Base-by-base conservation (phyloP, 139 green algal species). In the Pseudopediastrum boryanum region DNA sequence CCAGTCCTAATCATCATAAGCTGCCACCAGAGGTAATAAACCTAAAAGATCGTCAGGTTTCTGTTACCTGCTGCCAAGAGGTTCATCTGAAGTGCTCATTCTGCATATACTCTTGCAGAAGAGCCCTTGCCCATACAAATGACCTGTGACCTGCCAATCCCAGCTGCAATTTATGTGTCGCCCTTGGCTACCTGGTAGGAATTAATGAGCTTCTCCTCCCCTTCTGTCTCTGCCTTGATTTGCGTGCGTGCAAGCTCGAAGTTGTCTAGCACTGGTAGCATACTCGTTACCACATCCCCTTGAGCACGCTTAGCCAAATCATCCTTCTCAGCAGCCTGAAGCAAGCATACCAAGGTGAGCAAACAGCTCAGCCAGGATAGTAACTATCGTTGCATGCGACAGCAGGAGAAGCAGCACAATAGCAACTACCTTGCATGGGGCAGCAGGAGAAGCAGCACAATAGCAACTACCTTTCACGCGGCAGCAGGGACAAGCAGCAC, bases 231-330 rank as follows among this genome's bases (percentile, higher is more conserved):
- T 13, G 87, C 75, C 86, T 98, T 98, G 41, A 99, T 70, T 67
- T 91, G 77, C 3, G 83, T 90, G 59, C 85, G 78, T 29, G 97
- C 96, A 48, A 95, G 80, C 90, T 99, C 95, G 85, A 99, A 99
- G 85, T 94, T 97, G 88, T 99, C 97, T 8, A 99, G 80, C 42
- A 98, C 54, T 21, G 95, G 94, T 84, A 98, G 84, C 83, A 99
- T 76, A 25, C 85, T 75, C 43, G 86, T 82, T 27, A 99, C 68
- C 23, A 96, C 87, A 69, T 95, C 88, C 8, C 88, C 91, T 54
- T 91, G 92, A 6, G 90, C 87, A 5, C 48, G 88, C 19, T 82
- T 77, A 1, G 79, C 76, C 16, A 97, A 43, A 46, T 81, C 52
- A 8, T 90, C 89, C 83, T 96, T 98, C 89, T 99, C 95, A 19